phyloP scores from a whole-genome alignment of 176 grass and related monocot genomes.

The Bromus sterilis region DNA sequence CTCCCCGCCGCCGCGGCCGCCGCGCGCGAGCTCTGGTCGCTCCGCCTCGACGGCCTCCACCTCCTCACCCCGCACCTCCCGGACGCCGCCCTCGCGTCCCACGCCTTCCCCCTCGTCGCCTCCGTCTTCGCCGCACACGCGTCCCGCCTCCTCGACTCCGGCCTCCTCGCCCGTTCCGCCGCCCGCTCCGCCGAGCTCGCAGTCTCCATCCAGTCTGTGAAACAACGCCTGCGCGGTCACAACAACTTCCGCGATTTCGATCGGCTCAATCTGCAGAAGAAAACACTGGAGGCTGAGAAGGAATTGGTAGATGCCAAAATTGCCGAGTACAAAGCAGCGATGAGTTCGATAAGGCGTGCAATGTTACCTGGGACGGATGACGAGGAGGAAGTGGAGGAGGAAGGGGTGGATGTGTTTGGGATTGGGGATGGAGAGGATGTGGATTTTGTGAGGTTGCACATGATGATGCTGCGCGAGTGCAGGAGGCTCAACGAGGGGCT shows the following conservation, averaged over 20 bases:
- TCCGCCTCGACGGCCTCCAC: constrained; percentile 63
- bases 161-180: constrained; percentile 13
- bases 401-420: constrained; percentile 32
- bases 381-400: neutral
- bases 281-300: constrained; percentile 41
- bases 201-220: constrained; percentile 21
- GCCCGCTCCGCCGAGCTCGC: constrained; percentile 17
- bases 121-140: constrained; percentile 47
- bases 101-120: constrained; percentile 34
- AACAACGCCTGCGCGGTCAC: neutral
- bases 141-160: constrained; percentile 31
- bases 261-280: constrained; percentile 29
- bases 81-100: neutral
- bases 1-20: constrained; percentile 35
- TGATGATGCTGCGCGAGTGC: constrained; percentile 59
- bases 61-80: constrained; percentile 23
- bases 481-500: constrained; percentile 72
- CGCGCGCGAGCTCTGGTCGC: constrained; percentile 45
- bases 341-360: constrained; percentile 33
- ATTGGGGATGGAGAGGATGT: constrained; percentile 18
- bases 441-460: constrained; percentile 45
- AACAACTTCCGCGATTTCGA: constrained; percentile 13
- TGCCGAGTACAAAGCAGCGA: constrained; percentile 41
- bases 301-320: constrained; percentile 33
- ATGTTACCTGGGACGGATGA: constrained; percentile 14